Conservation (phyloP, 257 asterid genomes). For the Solanum bulbocastanum region DNA sequence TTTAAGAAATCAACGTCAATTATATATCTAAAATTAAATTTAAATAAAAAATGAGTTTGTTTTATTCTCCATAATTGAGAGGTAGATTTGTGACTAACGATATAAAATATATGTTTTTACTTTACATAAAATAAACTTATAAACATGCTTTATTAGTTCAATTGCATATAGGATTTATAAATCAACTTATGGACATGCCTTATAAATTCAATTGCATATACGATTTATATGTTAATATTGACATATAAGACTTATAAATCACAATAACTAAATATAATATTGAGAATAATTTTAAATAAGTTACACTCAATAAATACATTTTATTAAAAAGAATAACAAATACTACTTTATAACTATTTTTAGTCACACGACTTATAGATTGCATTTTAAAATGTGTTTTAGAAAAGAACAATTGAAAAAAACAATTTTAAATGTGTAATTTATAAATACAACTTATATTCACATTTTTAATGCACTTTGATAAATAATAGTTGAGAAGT, state of each 20-base stretch:
- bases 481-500: background rate
- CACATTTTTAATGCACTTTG: background rate
- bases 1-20: rapidly evolving
- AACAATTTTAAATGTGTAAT: rapidly evolving
- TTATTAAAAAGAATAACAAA: too few species aligned
- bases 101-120: too few species aligned
- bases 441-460: background rate
- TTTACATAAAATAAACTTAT: too few species aligned
- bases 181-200: too few species aligned
- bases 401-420: background rate
- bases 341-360: rapidly evolving
- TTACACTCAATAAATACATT: too few species aligned
- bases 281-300: too few species aligned
- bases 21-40: too few species aligned
- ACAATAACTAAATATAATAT: background rate
- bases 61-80: background rate
- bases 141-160: too few species aligned
- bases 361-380: background rate
- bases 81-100: too few species aligned
- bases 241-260: background rate
- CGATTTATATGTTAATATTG: background rate
- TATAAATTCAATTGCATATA: too few species aligned
- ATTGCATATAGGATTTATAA: too few species aligned
- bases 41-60: too few species aligned
- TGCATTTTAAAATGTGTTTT: background rate